Conservation (phyloP, 805 yeast genomes). For the Yamadazyma nakazawae region DNA sequence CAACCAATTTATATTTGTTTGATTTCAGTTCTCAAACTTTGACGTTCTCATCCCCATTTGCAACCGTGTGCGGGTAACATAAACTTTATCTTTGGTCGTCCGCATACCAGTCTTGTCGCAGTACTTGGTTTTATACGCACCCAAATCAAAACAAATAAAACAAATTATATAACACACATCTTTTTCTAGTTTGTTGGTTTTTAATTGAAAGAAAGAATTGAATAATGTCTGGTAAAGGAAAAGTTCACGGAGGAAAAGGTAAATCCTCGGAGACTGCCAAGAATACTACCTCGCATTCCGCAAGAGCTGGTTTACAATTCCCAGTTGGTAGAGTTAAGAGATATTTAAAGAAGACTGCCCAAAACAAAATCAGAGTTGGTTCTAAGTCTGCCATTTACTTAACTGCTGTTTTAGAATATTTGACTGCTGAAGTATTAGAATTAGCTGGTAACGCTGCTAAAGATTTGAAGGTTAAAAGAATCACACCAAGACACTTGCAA, state of each 20-base stretch:
- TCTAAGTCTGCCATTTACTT: constrained; percentile 86
- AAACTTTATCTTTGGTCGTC: not conserved
- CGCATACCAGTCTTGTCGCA: constrained; percentile 3
- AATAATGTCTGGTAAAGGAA: constrained; percentile 77
- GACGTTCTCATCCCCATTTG: not conserved
- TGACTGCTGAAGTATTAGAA: constrained; percentile 95
- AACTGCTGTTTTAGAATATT: constrained; percentile 92
- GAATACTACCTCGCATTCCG: constrained; percentile 81
- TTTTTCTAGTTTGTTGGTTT: constrained; percentile 6
- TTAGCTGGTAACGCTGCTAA: constrained; percentile 98
- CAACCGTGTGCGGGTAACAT: constrained; percentile 7
- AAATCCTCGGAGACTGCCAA: constrained; percentile 75
- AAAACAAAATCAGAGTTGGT: constrained; percentile 79
- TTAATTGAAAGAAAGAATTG: constrained; percentile 4
- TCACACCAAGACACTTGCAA: constrained; percentile 95
- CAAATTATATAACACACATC: constrained; percentile 7
- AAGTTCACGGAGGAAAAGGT: constrained; percentile 96
- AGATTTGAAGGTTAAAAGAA: constrained; percentile 92
- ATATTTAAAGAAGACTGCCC: constrained; percentile 87
- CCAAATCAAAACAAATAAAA: constrained; percentile 13
- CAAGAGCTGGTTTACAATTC: constrained; percentile 92
- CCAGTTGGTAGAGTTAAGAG: constrained; percentile 99
- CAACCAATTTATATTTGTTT: too few relatives aligned
- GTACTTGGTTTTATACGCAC: constrained; percentile 1
- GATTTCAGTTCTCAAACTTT: too few relatives aligned